Evolutionary conservation across 768 basidiomycete genomes (phyloP).

Genomic region (Auricularia sp.): DNA sequence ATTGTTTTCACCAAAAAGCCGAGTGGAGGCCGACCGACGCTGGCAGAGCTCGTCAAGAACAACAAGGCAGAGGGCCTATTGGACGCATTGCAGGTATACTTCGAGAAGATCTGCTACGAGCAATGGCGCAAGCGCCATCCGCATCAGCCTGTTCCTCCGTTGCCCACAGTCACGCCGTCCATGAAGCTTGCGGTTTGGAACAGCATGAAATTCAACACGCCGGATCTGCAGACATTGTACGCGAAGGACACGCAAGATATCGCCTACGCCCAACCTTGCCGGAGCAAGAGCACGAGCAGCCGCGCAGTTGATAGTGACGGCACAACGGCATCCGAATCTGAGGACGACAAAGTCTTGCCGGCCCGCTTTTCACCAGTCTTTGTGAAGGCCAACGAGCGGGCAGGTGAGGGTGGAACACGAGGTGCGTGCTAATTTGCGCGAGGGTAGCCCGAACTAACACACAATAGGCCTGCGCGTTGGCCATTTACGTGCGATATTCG

Average conservation of each 20-base stretch:
- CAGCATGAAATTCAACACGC: not conserved
- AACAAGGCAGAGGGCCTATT: not conserved
- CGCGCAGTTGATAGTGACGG: no score
- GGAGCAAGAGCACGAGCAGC: not conserved
- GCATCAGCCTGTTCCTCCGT: not conserved
- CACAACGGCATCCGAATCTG: no score
- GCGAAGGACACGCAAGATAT: not conserved
- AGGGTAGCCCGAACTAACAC: not conserved
- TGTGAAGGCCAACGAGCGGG: not conserved
- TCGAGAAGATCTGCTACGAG: not conserved
- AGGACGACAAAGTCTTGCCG: not conserved
- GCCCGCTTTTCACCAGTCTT: not conserved
- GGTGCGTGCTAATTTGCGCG: not conserved
- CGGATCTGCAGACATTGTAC: not conserved
- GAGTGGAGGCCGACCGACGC: not conserved
- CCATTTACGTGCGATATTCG: not conserved
- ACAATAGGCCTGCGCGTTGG: not conserved
- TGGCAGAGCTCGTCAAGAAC: not conserved
- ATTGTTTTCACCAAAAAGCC: not conserved
- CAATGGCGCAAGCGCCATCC: not conserved
- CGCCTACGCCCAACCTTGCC: not conserved
- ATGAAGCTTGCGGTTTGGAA: not conserved
- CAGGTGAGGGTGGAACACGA: not conserved
- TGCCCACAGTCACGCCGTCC: not conserved
- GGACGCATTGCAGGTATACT: not conserved